A percentile compares a stretch with the other conserved stretches of the same genome.
These are phyloP conservation scores for Amanita exitialis DNA, from an alignment of 768 basidiomycete species.

Conservation along the genomic window DNA sequence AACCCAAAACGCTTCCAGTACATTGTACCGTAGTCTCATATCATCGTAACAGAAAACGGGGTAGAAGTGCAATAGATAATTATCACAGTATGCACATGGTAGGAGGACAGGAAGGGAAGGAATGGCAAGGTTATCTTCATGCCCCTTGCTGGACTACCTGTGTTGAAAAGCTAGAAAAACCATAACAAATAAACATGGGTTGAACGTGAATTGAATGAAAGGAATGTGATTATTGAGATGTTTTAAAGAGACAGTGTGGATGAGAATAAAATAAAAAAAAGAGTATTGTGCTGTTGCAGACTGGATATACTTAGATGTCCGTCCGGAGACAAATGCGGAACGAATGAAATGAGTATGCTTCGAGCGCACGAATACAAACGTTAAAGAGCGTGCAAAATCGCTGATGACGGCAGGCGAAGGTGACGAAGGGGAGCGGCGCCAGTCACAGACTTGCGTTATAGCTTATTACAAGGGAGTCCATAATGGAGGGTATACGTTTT, in stretches of 20 bases:
- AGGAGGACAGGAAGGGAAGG: neutral
- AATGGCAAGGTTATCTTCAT: neutral
- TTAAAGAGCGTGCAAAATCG: slow-evolving; percentile 4
- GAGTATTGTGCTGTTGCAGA: slow-evolving; percentile 6
- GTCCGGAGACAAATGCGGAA: slow-evolving; percentile 20
- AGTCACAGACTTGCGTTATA: slow-evolving; percentile 6
- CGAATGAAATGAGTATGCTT: slow-evolving; percentile 12
- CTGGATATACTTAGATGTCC: slow-evolving; percentile 20
- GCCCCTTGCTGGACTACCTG: neutral
- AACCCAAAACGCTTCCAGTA: slow-evolving; percentile 1
- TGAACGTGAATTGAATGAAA: neutral
- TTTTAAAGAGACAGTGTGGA: slow-evolving; percentile 2
- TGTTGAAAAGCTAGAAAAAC: neutral
- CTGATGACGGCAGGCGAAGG: neutral
- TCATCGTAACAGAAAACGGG: neutral
- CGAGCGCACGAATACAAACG: neutral
- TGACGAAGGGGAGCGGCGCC: slow-evolving; percentile 3
- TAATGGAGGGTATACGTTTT: slow-evolving; percentile 11
- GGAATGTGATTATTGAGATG: slow-evolving; percentile 5
- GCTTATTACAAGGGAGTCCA: slow-evolving; percentile 2
- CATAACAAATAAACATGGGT: slow-evolving; percentile 6
- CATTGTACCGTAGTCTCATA: slow-evolving; percentile 1
- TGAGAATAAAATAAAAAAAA: neutral
- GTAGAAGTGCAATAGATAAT: slow-evolving; percentile 4
- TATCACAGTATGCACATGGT: slow-evolving; percentile 4